Conservation (phyloP, 2,329 filamentous ascomycete species). For the Alternaria sp. region DNA sequence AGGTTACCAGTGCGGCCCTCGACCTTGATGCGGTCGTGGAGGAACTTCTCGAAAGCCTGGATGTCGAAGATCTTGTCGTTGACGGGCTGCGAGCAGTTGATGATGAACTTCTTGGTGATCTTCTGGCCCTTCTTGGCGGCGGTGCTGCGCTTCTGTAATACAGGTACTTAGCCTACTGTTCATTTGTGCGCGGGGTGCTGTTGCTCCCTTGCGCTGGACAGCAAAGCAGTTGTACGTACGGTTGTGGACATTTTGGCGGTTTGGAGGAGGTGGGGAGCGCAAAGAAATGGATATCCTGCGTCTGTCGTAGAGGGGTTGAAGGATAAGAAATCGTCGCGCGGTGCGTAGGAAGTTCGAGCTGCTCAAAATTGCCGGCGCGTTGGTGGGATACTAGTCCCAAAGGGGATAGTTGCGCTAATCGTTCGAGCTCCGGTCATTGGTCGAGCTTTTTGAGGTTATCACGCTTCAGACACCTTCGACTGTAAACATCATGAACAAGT, state of each 20-base stretch:
- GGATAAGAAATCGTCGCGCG: conserved; percentile 2
- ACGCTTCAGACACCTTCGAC: not conserved
- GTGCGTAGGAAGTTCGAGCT: conserved; percentile 2
- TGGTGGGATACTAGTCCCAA: conserved; percentile 12
- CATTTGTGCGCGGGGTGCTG: conserved; percentile 40
- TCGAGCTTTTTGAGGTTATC: not conserved
- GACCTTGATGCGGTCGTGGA: conserved; percentile 99
- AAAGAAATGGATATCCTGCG: conserved; percentile 95
- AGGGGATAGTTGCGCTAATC: conserved; percentile 8
- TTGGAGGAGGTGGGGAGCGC: conserved; percentile 61
- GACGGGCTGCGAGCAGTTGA: conserved; percentile 98
- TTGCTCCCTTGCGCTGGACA: conserved; percentile 68
- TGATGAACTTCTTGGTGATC: conserved; percentile 96
- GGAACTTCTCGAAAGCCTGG: conserved; percentile 99
- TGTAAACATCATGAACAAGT: not conserved
- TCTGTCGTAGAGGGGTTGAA: conserved; percentile 43
- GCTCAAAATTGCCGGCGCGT: conserved; percentile 17
- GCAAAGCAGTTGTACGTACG: conserved; percentile 98
- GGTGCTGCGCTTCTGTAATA: conserved; percentile 64
- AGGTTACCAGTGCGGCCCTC: conserved; percentile 98
- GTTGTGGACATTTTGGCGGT: conserved; percentile 79
- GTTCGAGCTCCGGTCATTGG: not conserved
- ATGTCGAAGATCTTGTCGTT: conserved; percentile 99
- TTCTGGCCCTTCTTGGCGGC: conserved; percentile 66
- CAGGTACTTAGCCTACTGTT: conserved; percentile 93